Conservation (phyloP, 257 asterid species). For the Jacaranda copaia region DNA sequence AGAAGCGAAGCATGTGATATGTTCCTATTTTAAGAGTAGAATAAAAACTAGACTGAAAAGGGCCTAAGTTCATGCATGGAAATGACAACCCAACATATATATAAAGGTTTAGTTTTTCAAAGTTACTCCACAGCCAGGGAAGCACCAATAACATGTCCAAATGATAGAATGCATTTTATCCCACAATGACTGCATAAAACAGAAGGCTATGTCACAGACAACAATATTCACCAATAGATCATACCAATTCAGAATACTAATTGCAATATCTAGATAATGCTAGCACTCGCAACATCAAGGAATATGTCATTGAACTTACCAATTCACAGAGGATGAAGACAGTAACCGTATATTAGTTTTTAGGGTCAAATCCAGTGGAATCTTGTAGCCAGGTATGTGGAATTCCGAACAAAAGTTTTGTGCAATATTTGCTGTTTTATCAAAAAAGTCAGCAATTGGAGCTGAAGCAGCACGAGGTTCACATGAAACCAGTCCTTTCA, state of each 20-base stretch:
- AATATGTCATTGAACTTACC: slow-evolving; percentile 57
- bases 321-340: slow-evolving; percentile 77
- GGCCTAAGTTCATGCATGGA: not conserved
- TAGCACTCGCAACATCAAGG: slow-evolving; percentile 5
- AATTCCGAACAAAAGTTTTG: slow-evolving; percentile 59
- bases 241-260: not conserved
- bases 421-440: slow-evolving; percentile 41
- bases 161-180: slow-evolving; percentile 13
- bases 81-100: not conserved
- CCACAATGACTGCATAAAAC: not conserved
- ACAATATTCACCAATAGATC: not conserved
- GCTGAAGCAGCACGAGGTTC: slow-evolving; percentile 57
- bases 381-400: slow-evolving; percentile 60
- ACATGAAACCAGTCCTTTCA: slow-evolving; percentile 75
- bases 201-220: slow-evolving; percentile 6
- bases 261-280: not conserved
- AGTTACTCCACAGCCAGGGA: slow-evolving; percentile 18
- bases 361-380: slow-evolving; percentile 87
- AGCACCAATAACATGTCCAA: slow-evolving; percentile 20
- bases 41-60: not conserved
- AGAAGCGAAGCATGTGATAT: not conserved
- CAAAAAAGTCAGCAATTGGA: slow-evolving; percentile 47
- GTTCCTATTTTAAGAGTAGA: slow-evolving; percentile 1
- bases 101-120: not conserved
- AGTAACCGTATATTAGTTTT: slow-evolving; percentile 74